Conservation (phyloP, 805 yeast genomes). For the Saturnispora mendoncae region DNA sequence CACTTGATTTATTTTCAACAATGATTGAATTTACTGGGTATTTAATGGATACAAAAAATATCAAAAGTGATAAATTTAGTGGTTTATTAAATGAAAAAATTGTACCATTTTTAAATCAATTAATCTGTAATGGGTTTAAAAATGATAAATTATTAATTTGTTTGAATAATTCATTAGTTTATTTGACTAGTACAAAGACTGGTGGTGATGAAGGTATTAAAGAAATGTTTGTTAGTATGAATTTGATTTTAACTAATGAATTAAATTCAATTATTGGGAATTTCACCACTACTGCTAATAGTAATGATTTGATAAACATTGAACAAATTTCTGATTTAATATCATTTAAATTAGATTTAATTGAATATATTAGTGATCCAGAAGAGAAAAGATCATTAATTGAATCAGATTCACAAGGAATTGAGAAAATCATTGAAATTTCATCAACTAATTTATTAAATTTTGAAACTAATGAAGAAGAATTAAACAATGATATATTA, state of each 20-base stretch:
- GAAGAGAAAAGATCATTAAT: neutral
- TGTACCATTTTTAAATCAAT: slow-evolving; percentile 30
- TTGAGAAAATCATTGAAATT: neutral
- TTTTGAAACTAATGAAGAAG: slow-evolving; percentile 1
- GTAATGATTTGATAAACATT: neutral
- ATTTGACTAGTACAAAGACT: slow-evolving; percentile 21
- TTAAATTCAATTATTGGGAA: neutral
- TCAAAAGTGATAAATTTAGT: slow-evolving; percentile 15
- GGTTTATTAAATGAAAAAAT: slow-evolving; percentile 19
- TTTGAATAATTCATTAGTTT: slow-evolving; percentile 56
- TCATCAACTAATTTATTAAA: neutral
- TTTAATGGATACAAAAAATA: slow-evolving; percentile 1
- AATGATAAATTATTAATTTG: slow-evolving; percentile 51
- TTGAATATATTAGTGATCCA: neutral
- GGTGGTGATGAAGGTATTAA: slow-evolving; percentile 16
- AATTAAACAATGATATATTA: slow-evolving; percentile 7
- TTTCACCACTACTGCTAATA: neutral
- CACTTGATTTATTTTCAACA: slow-evolving; percentile 70
- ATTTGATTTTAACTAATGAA: slow-evolving; percentile 1
- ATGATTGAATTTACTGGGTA: slow-evolving; percentile 46
- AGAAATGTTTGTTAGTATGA: slow-evolving; percentile 5
- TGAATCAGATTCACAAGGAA: neutral
- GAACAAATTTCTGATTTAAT: slow-evolving; percentile 7
- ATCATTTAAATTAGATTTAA: slow-evolving; percentile 1
- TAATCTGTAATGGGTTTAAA: slow-evolving; percentile 37